Percentiles rank a stretch among this genome's conserved stretches.
Evolutionary conservation across 2,329 filamentous ascomycete species (phyloP).

Genomic region (Alternaria postmessia): DNA sequence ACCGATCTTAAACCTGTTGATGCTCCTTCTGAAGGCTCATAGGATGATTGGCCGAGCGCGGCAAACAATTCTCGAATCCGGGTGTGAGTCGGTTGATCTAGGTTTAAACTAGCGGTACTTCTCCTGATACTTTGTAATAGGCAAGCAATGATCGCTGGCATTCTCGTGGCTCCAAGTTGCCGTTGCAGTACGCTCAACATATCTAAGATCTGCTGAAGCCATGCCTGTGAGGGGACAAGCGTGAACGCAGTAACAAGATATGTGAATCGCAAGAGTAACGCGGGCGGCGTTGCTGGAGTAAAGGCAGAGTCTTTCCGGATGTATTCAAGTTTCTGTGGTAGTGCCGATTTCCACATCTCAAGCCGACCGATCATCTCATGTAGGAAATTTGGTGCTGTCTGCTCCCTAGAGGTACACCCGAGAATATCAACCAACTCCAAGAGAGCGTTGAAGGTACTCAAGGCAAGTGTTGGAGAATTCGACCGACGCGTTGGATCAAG

Average conservation of each 20-base stretch:
- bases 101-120: slow-evolving; percentile 12
- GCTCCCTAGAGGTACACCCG: slow-evolving; percentile 17
- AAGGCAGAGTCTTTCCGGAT: slow-evolving; percentile 26
- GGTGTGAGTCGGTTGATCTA: slow-evolving; percentile 22
- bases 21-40: neutral
- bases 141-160: slow-evolving; percentile 37
- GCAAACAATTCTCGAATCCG: slow-evolving; percentile 23
- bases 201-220: slow-evolving; percentile 26
- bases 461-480: slow-evolving; percentile 49
- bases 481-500: slow-evolving; percentile 21
- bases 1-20: neutral
- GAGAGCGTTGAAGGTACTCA: slow-evolving; percentile 64
- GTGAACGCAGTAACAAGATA: slow-evolving; percentile 34
- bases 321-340: slow-evolving; percentile 36
- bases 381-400: slow-evolving; percentile 34
- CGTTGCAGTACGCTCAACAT: slow-evolving; percentile 18
- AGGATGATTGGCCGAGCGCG: slow-evolving; percentile 22
- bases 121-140: slow-evolving; percentile 31
- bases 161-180: slow-evolving; percentile 31
- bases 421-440: slow-evolving; percentile 45
- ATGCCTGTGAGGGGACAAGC: slow-evolving; percentile 30
- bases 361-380: slow-evolving; percentile 49
- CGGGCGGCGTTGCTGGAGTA: slow-evolving; percentile 35
- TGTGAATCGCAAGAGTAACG: slow-evolving; percentile 37
- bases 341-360: slow-evolving; percentile 48